phyloP scores from a whole-genome alignment of 78 protist genomes.

The Dictyostelium discoideum region DNA sequence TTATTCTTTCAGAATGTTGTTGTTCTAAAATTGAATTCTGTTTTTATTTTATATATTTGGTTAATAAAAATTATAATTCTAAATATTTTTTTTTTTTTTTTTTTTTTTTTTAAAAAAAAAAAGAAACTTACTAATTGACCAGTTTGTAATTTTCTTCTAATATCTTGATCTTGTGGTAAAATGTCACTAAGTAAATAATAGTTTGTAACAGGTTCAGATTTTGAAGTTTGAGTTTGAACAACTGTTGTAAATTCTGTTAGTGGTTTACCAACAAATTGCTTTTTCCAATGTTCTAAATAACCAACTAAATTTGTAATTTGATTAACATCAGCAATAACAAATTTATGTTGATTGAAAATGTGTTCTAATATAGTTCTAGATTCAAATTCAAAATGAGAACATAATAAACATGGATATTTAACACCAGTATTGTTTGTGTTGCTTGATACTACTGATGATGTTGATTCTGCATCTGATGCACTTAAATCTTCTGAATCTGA shows the following conservation, averaged over 20 bases:
- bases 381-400: slow-evolving; percentile 41
- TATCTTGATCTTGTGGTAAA: slow-evolving; percentile 48
- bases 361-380: slow-evolving; percentile 54
- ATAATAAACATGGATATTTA: slow-evolving; percentile 33
- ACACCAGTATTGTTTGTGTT: neutral
- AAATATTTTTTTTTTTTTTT: no score
- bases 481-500: neutral
- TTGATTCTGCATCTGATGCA: neutral
- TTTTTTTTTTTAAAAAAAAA: no score
- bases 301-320: slow-evolving; percentile 36
- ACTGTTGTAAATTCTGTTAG: slow-evolving; percentile 26
- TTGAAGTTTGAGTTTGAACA: slow-evolving; percentile 21
- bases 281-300: slow-evolving; percentile 49
- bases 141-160: slow-evolving; percentile 55
- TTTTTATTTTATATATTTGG: neutral
- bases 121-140: slow-evolving; percentile 17
- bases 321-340: slow-evolving; percentile 68
- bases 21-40: slow-evolving; percentile 40
- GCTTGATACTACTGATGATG: no score
- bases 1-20: slow-evolving; percentile 54
- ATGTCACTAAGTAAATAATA: slow-evolving; percentile 57
- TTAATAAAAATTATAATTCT: neutral
- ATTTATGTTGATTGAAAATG: slow-evolving; percentile 25
- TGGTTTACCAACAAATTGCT: slow-evolving; percentile 22
- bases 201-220: neutral